Conservation (phyloP, 148 eudicot genomes). For the Beta vulgaris region DNA sequence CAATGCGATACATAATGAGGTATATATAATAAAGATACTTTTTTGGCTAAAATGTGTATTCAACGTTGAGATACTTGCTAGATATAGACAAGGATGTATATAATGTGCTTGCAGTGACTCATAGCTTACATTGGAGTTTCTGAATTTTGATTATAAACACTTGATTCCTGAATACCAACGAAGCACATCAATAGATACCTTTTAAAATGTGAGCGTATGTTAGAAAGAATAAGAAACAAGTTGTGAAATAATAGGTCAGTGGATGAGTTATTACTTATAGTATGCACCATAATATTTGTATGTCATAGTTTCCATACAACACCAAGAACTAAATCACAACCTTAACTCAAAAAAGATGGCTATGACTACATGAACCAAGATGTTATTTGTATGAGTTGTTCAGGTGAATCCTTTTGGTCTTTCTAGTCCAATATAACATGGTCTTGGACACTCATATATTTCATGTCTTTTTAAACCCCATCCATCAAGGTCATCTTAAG, state of each 20-base stretch:
- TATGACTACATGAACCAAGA: neutral
- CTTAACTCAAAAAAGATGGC: neutral
- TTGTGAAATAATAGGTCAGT: neutral
- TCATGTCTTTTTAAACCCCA: neutral
- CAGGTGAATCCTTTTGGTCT: neutral
- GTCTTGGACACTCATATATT: neutral
- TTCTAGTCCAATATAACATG: neutral
- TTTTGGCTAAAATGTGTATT: neutral
- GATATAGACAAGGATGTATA: neutral
- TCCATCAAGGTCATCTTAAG: neutral
- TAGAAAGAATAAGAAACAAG: neutral
- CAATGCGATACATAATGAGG: slow-evolving; percentile 47
- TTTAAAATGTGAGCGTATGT: neutral
- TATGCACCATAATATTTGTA: neutral
- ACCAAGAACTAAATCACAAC: neutral
- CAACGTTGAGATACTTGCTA: neutral
- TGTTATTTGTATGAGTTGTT: neutral
- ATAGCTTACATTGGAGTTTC: too few species aligned
- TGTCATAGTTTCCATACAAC: neutral
- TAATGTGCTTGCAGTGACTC: neutral
- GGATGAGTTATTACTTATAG: neutral
- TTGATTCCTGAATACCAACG: neutral
- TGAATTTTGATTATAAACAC: neutral
- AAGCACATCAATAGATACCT: neutral
- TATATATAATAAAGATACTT: neutral